Conservation (phyloP, 192 early-diverging fungal species). For the Backusella luteola region DNA sequence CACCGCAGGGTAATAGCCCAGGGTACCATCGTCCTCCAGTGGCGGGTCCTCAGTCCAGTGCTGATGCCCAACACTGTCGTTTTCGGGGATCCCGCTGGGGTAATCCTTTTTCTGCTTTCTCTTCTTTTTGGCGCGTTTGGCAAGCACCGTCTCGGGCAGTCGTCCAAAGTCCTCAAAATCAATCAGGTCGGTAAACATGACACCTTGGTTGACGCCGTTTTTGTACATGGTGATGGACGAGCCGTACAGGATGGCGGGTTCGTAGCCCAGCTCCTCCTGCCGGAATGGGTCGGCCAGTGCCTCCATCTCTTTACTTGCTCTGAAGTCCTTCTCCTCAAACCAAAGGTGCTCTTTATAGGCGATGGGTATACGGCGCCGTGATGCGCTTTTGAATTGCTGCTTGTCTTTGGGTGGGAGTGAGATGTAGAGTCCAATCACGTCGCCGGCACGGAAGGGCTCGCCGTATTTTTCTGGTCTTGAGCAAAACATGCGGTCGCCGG, state of each 20-base stretch:
- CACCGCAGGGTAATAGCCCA: slow-evolving; percentile 65
- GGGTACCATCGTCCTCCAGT: slow-evolving; percentile 56
- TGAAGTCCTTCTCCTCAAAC: slow-evolving; percentile 57
- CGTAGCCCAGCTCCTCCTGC: background rate
- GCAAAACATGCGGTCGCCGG: slow-evolving; percentile 59
- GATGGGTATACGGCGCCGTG: slow-evolving; percentile 49
- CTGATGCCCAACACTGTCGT: slow-evolving; percentile 26
- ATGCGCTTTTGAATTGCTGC: slow-evolving; percentile 39
- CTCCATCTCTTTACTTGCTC: slow-evolving; percentile 49
- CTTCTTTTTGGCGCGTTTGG: slow-evolving; percentile 21
- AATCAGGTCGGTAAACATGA: slow-evolving; percentile 52
- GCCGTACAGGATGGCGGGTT: slow-evolving; percentile 38
- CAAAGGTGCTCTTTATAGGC: slow-evolving; percentile 50
- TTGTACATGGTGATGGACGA: slow-evolving; percentile 65
- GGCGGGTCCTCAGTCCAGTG: slow-evolving; percentile 46
- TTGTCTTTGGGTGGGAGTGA: slow-evolving; percentile 43
- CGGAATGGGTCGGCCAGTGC: slow-evolving; percentile 42
- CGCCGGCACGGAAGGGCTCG: slow-evolving; percentile 57
- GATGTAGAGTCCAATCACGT: slow-evolving; percentile 65
- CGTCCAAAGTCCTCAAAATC: slow-evolving; percentile 39
- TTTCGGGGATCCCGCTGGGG: slow-evolving; percentile 9
- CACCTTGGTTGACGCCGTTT: slow-evolving; percentile 59
- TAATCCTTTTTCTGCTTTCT: slow-evolving; percentile 18
- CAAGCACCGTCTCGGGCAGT: slow-evolving; percentile 15
- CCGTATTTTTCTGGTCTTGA: slow-evolving; percentile 50